Evolutionary conservation across 257 asterid genomes (phyloP).

Genomic region (Coffea canephora): DNA sequence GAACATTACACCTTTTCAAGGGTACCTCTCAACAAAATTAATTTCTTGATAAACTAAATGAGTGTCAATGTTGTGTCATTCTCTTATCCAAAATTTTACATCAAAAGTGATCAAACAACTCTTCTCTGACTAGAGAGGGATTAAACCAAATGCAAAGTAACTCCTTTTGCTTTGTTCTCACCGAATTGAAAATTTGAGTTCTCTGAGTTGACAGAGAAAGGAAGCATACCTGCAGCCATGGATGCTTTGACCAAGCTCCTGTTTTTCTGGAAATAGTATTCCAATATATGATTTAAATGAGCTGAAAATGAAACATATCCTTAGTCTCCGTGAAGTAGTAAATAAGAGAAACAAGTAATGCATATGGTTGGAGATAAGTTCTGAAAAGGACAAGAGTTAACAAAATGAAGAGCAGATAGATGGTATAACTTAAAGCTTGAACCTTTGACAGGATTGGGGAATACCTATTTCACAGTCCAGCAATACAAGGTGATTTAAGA

Average conservation of each 20-base stretch:
- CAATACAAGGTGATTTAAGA: background rate
- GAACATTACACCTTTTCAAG: background rate
- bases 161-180: background rate
- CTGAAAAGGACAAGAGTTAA: background rate
- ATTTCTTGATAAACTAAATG: background rate
- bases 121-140: background rate
- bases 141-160: background rate
- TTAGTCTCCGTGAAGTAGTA: background rate
- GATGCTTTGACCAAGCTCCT: slow-evolving; percentile 63
- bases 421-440: background rate
- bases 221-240: slow-evolving; percentile 60
- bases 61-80: background rate
- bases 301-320: slow-evolving; percentile 49
- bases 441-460: background rate
- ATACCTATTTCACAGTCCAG: background rate
- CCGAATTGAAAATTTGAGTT: background rate
- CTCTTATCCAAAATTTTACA: background rate
- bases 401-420: background rate
- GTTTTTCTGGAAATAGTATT: slow-evolving; percentile 53
- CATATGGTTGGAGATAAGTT: background rate
- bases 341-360: background rate
- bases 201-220: background rate
- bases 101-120: background rate
- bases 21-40: background rate
- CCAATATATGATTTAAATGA: slow-evolving; percentile 88